Evolutionary conservation across 2,329 filamentous ascomycete species (phyloP), one percentile per base, ranked within the genome.

Genomic region (Beauveria sp.): DNA sequence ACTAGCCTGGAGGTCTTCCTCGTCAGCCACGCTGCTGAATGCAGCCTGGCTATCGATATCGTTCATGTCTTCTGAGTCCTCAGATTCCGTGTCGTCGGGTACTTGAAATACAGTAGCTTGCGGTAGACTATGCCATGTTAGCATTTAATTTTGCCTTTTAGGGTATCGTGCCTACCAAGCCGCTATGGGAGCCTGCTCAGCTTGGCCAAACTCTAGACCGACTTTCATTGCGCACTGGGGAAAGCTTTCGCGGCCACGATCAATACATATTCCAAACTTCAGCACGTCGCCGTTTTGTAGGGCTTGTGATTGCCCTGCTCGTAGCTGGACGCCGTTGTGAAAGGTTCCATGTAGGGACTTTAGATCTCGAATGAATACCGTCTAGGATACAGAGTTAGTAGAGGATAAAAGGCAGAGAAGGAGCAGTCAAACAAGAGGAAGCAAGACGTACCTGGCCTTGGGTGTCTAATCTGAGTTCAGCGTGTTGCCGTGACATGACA

Each of bases 401-500:
- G 14, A 58, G n/a, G 2, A 55, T 2, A 16, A 26, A 34, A 41
- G 46, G 18, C 2, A 55, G 2, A 16, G 30, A 37, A 41, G 48
- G 40, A 59, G 52, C 40, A 30, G 54, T 37, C 1, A 16, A 47
- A 46, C 53, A 52, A 26, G n/a, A 48, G 22, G 9, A 20, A 8
- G 41, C 2, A 50, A 30, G 26, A 30, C 73, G 62, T 72, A 83
- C 83, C 70, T 79, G 75, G 7, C 70, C 67, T 2, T 77, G 70
- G 10, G 76, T 66, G 54, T 81, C 73, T 5, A 80, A 75, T 18
- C 68, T 65, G 5, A 87, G 68, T 48, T 81, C 72, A 18, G 88
- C 89, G 72, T 91, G 88, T 12, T 83, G 70, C 50, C 88, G 79
- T 26, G 87, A 90, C 78, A 91, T 87, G 41, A 91, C 87, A 0